Conservation (phyloP, 495 filamentous ascomycete genomes). For the Opeltia flavorubescens region DNA sequence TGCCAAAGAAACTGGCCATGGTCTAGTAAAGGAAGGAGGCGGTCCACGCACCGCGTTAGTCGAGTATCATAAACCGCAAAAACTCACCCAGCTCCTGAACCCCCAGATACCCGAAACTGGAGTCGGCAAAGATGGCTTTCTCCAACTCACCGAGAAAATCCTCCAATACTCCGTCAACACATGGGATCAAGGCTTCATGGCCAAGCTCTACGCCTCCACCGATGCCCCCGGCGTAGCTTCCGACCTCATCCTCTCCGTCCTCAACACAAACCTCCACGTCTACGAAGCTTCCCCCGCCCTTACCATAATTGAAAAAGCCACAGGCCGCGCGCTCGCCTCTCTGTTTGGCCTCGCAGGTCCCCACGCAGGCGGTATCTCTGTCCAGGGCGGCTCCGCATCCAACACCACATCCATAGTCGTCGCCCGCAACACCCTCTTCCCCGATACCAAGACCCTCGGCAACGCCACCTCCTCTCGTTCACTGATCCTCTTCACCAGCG, state of each 20-base stretch:
- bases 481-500: constrained; percentile 79
- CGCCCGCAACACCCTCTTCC: constrained; percentile 75
- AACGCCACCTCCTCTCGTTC: constrained; percentile 34
- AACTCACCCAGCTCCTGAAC: constrained; percentile 49
- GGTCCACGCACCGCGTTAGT: constrained; percentile 47
- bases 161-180: constrained; percentile 85
- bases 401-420: constrained; percentile 82
- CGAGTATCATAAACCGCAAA: constrained; percentile 54
- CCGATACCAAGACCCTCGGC: constrained; percentile 56
- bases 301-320: constrained; percentile 72
- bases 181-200: constrained; percentile 82
- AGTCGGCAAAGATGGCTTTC: constrained; percentile 64
- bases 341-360: constrained; percentile 65
- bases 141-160: constrained; percentile 83
- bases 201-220: constrained; percentile 67
- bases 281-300: constrained; percentile 83
- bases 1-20: constrained; percentile 36
- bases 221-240: constrained; percentile 73
- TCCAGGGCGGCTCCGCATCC: constrained; percentile 72
- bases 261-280: constrained; percentile 89
- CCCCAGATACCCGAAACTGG: constrained; percentile 52
- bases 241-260: constrained; percentile 20
- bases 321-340: constrained; percentile 48
- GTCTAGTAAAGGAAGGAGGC: constrained; percentile 29
- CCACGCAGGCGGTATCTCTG: constrained; percentile 71